Base-by-base conservation (phyloP, 1,284 basidiomycete species). In the Abortiporus biennis region DNA sequence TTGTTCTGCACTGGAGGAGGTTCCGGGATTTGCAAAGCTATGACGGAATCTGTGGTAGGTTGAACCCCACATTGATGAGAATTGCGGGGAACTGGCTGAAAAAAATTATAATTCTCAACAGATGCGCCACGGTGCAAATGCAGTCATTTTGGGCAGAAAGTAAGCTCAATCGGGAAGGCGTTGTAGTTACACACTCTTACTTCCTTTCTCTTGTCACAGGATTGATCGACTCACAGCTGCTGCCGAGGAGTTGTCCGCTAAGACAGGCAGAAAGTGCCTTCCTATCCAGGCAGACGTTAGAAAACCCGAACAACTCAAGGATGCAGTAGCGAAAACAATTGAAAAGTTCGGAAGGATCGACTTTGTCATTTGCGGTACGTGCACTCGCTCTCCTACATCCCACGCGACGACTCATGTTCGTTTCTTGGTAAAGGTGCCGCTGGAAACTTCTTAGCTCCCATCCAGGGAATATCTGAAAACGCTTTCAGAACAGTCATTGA, bases 401-500 rank as follows among this genome's bases (percentile, higher is more conserved):
- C 31, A 12, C 36, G 20, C 36, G 25, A 8, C 20, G 21, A 29
- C 19, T 9, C 16, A n/a, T n/a, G n/a, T n/a, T n/a, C 21, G 16
- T 34, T 37, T 40, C 33, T 24, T 37, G 30, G 22, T n/a, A 35
- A 55, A 91, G 88, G 87, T 55, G 90, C 89, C 36, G 90, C 90
- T 47, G 91, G 90, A 5, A 94, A 93, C 67, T 93, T 93, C 67
- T 70, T 94, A 17, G 84, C 85, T 1, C 83, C 89, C 21, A 92
- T 94, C 49, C 79, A 80, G 36, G 78, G 75, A 2, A 69, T 93
- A 45, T 91, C 86, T 1, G 81, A 88, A 59, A 92, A 92, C 54
- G 92, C 80, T 0, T 98, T 98, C 75, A 80, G 74, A 61, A 93
- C 93, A 0, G 93, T 98, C 20, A 73, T 97, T 46, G 91, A 95